Conservation (phyloP, 1,284 basidiomycete genomes). For the Chalciporus sp. region DNA sequence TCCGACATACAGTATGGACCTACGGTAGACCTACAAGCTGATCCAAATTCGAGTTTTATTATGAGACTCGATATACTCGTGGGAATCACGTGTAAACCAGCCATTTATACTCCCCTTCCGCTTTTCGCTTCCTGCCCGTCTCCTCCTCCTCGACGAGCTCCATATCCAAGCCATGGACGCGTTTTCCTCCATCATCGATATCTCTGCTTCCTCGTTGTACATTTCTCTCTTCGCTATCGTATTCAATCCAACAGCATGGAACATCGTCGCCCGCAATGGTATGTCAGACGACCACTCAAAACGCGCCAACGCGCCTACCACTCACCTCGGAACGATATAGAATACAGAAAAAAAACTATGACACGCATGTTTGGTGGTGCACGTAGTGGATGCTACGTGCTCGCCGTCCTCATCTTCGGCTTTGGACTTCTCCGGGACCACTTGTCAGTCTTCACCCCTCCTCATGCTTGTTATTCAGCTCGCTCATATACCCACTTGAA, state of each 20-base stretch:
- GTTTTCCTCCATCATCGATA: constrained; percentile 48
- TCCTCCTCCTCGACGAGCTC: neutral
- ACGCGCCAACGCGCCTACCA: neutral
- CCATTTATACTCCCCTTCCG: neutral
- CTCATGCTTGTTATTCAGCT: neutral
- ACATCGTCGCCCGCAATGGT: constrained; percentile 94
- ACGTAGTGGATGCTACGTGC: constrained; percentile 83
- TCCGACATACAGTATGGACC: neutral
- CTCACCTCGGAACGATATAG: constrained; percentile 46
- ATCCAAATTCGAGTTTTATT: neutral
- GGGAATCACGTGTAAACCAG: constrained; percentile 10
- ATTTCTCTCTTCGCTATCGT: constrained; percentile 65
- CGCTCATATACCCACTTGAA: neutral
- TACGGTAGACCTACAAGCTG: too few species aligned
- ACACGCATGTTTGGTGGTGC: constrained; percentile 79
- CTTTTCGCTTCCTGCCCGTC: neutral
- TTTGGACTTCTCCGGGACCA: constrained; percentile 86
- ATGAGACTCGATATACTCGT: constrained; percentile 2
- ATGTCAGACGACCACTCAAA: neutral
- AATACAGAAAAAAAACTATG: constrained; percentile 86
- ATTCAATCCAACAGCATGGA: constrained; percentile 97
- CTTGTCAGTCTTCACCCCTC: constrained; percentile 73
- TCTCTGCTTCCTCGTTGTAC: constrained; percentile 65
- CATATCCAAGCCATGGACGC: constrained; percentile 16
- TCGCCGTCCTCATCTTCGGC: constrained; percentile 88